phyloP scores from a whole-genome alignment of 163 green algal species.

The Picocystis sp. region DNA sequence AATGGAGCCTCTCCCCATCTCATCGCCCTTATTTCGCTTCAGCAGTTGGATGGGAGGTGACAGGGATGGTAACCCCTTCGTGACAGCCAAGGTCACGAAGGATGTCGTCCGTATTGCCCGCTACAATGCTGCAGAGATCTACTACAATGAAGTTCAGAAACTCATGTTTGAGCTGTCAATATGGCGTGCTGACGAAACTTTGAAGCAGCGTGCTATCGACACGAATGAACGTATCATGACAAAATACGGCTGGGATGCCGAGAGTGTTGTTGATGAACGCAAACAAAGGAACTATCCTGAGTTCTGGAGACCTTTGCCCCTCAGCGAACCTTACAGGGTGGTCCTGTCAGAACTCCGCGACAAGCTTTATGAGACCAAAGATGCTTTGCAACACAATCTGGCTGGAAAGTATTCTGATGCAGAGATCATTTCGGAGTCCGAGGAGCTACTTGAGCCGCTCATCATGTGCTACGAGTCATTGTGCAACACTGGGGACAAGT shows the following conservation, averaged over 20 bases:
- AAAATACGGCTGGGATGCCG: constrained; percentile 21
- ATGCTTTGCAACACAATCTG: constrained; percentile 17
- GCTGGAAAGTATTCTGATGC: background rate
- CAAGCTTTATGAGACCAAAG: constrained; percentile 31
- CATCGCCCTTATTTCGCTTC: constrained; percentile 55
- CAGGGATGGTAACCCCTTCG: constrained; percentile 75
- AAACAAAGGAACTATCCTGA: constrained; percentile 71
- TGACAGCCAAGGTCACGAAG: constrained; percentile 30
- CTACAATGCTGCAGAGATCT: constrained; percentile 84
- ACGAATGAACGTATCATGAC: constrained; percentile 16
- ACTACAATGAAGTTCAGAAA: constrained; percentile 72
- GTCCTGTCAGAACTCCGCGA: constrained; percentile 71
- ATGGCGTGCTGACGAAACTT: constrained; percentile 53
- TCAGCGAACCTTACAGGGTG: constrained; percentile 72
- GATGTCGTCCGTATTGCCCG: constrained; percentile 72
- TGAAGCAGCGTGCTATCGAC: constrained; percentile 10
- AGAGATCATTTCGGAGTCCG: background rate
- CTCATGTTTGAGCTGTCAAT: constrained; percentile 86
- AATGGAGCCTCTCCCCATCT: constrained; percentile 54
- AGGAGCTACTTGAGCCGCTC: constrained; percentile 27
- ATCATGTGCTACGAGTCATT: constrained; percentile 27
- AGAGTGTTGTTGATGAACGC: constrained; percentile 39
- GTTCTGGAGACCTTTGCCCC: constrained; percentile 38
- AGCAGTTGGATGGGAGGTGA: constrained; percentile 88
- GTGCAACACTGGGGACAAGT: constrained; percentile 19